A percentile compares a stretch with the other conserved stretches of the same genome.
phyloP scores from a whole-genome alignment of 345 rosid species.

The Salix purpurea region DNA sequence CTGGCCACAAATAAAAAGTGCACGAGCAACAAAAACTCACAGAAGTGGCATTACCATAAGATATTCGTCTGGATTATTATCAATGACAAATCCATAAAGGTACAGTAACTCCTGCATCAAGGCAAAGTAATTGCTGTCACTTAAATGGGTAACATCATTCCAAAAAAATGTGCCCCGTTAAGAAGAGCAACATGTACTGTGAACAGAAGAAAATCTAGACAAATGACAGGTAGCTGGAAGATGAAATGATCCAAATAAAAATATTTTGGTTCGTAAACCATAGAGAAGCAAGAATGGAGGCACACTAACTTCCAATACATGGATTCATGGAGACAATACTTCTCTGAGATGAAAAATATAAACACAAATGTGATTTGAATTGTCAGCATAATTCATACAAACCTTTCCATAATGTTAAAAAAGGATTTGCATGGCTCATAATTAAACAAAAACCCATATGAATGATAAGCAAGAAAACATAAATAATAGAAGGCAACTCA shows the following conservation, averaged over 20 bases:
- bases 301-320: too few relatives aligned
- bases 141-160: background rate
- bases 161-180: background rate
- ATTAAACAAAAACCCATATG: too few relatives aligned
- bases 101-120: slow-evolving; percentile 74
- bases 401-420: too few relatives aligned
- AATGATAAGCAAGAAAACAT: background rate
- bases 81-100: slow-evolving; percentile 88
- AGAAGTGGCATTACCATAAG: slow-evolving; percentile 59
- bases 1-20: background rate
- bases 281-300: too few relatives aligned
- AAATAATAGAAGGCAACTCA: background rate
- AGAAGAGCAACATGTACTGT: background rate
- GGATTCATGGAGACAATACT: too few relatives aligned
- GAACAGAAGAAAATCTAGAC: background rate
- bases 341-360: too few relatives aligned
- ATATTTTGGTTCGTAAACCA: background rate
- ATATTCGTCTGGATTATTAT: slow-evolving; percentile 82
- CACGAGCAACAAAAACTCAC: background rate
- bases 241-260: background rate
- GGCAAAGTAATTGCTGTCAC: background rate
- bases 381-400: too few relatives aligned
- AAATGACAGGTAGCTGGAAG: background rate
- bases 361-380: too few relatives aligned
- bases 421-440: too few relatives aligned